Percentiles rank a stretch among this genome's conserved stretches.
Conservation (phyloP, 78 protist genomes). For the Pelomyxa schiedti region DNA sequence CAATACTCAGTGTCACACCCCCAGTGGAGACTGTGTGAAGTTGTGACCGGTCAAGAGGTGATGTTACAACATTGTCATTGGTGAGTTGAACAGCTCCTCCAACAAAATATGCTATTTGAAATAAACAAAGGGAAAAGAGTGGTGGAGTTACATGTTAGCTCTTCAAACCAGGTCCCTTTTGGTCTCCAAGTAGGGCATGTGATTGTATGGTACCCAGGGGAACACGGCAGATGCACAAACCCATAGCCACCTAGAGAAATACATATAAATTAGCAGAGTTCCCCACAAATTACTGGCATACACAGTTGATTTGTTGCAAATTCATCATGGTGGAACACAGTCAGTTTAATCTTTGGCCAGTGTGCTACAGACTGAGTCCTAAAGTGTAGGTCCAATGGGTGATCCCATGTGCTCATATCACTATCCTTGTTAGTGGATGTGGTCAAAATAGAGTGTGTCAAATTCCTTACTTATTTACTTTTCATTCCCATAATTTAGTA, state of each 20-base stretch:
- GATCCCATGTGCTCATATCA: no score
- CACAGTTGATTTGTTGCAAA: conserved; percentile 5
- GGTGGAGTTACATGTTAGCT: neutral
- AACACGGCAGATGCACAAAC: conserved; percentile 9
- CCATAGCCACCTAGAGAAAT: conserved; percentile 17
- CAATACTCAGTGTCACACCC: neutral
- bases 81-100: conserved; percentile 16
- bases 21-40: conserved; percentile 7
- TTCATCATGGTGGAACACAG: conserved; percentile 12
- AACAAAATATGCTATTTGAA: neutral
- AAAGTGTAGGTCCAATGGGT: conserved; percentile 31
- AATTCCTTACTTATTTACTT: no score
- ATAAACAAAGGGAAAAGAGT: neutral
- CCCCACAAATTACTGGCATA: neutral
- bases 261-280: neutral
- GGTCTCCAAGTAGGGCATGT: conserved; percentile 19
- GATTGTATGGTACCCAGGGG: conserved; percentile 9
- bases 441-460: no score
- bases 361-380: neutral
- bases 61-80: neutral
- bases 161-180: neutral
- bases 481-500: no score
- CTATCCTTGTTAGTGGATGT: no score
- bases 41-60: neutral
- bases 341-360: conserved; percentile 15